A percentile compares a stretch with the other conserved stretches of the same genome.
These are phyloP conservation scores for Astrocystis sublimbata DNA, from an alignment of 495 filamentous ascomycete species.

Conservation along the genomic window DNA sequence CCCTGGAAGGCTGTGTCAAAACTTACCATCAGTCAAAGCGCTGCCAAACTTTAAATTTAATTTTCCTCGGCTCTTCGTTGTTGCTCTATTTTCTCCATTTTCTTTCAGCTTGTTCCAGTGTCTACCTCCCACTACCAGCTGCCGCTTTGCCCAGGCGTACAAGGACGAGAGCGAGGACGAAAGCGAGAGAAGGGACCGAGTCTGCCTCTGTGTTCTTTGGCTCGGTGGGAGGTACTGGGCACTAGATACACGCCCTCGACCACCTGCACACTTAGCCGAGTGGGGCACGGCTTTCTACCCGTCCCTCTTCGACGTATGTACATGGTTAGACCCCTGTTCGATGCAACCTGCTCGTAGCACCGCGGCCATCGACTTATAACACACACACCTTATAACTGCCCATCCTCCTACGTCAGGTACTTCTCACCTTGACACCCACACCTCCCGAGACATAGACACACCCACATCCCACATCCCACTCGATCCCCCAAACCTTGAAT, in stretches of 20 bases:
- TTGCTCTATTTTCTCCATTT: neutral
- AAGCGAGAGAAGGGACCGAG: neutral
- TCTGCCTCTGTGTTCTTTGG: neutral
- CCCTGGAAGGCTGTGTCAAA: no score
- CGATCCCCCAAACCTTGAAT: no score
- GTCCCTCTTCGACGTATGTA: neutral
- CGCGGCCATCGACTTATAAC: neutral
- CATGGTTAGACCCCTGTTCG: neutral
- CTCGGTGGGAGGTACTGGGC: no score
- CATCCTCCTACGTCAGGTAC: constrained; percentile 12
- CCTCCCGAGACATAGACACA: no score
- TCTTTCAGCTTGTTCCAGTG: constrained; percentile 5
- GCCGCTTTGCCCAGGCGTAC: neutral
- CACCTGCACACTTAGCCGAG: neutral
- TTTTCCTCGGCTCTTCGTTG: neutral
- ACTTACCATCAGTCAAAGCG: no score
- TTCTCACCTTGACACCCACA: neutral
- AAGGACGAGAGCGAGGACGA: no score
- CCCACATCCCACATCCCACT: no score
- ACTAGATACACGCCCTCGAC: neutral
- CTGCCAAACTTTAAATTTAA: no score
- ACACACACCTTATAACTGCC: neutral
- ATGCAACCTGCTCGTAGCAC: neutral
- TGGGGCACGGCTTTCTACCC: constrained; percentile 3
- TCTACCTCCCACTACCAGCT: neutral